Base-by-base conservation (phyloP, 257 asterid species). In the Petunia axillaris region DNA sequence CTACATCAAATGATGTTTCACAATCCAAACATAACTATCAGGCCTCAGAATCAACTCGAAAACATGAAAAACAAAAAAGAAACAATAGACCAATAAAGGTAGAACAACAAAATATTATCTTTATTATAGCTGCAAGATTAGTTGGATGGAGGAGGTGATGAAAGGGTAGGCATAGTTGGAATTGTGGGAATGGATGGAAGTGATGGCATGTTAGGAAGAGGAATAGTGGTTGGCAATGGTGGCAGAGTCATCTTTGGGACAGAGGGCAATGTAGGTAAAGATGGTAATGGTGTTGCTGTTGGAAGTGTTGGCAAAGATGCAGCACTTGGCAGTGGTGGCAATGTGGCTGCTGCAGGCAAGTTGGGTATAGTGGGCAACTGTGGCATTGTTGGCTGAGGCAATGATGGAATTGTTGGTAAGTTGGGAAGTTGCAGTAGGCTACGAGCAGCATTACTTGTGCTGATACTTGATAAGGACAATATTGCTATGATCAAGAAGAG, bases 121-220 rank as follows among this genome's bases (percentile, higher is more conserved):
- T 25, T 25, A 25, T 25, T 25, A 3, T 6, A 55, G 2, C 62
- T 15, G 2, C 14, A 8, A n/a, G 75, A 67, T 25, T 36, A 76
- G 66, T 76, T 76, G 64, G 80, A 76, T 76, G 80, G 70, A n/a
- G 80, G 80, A 8, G 57, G 41, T 15, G 80, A 40, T 15, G 80
- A 40, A 76, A 76, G 35, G 1, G 79, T 75, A 41, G 75, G 75
- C 3, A 41, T 40, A 0, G 52, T 6, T 3, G 79, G 65, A 6
- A 75, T 54, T 3, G 54, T 0, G 0, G 66, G 67, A 14, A 75
- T 13, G 0, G 16, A 55, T 0, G 80, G 80, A 44, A 68, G 40
- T 44, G 76, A 68, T 1, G 65, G 48, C 37, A 58, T 14, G 15
- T 54, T 75, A 0, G 50, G 64, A 2, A 59, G 15, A 15, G 64